phyloP scores from a whole-genome alignment of 1,284 basidiomycete genomes.

The Ceraceosorus guamensis region DNA sequence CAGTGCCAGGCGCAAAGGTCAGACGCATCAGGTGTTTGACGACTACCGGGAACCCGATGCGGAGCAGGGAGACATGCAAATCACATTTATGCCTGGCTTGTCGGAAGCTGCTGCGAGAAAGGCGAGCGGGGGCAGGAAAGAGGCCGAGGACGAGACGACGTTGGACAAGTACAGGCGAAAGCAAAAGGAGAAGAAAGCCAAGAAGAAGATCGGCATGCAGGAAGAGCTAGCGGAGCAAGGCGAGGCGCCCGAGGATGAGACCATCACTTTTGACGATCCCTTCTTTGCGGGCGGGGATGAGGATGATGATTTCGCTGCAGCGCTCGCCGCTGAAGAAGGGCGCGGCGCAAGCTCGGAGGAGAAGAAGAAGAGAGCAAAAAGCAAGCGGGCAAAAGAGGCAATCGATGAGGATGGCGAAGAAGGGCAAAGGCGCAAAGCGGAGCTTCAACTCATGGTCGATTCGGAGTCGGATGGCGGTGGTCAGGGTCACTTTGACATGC shows the following conservation, averaged over 20 bases:
- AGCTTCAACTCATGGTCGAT: constrained; percentile 24
- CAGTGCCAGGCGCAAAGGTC: not conserved
- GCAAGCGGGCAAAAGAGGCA: not conserved
- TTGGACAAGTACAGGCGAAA: constrained; percentile 46
- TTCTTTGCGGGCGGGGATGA: constrained; percentile 50
- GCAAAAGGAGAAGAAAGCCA: constrained; percentile 44
- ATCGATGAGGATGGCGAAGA: constrained; percentile 14
- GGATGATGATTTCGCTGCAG: constrained; percentile 40
- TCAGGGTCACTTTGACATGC: constrained; percentile 76
- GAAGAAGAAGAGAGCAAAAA: constrained; percentile 11
- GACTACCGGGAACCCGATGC: constrained; percentile 18
- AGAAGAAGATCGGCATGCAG: constrained; percentile 15
- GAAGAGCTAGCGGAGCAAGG: constrained; percentile 4
- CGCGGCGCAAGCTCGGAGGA: constrained; percentile 56
- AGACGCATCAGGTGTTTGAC: constrained; percentile 20
- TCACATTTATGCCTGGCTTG: constrained; percentile 45
- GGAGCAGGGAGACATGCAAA: constrained; percentile 39
- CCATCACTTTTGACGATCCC: constrained; percentile 54
- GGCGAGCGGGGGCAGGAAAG: constrained; percentile 7
- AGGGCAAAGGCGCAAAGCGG: constrained; percentile 11
- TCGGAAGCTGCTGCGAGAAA: constrained; percentile 33
- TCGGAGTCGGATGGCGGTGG: constrained; percentile 27
- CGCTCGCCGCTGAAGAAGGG: constrained; percentile 58
- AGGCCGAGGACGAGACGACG: constrained; percentile 34
- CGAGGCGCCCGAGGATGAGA: constrained; percentile 3